A percentile compares a stretch with the other conserved stretches of the same genome.
phyloP scores from a whole-genome alignment of 345 rosid genomes.

The Aquilaria yunnanensis region DNA sequence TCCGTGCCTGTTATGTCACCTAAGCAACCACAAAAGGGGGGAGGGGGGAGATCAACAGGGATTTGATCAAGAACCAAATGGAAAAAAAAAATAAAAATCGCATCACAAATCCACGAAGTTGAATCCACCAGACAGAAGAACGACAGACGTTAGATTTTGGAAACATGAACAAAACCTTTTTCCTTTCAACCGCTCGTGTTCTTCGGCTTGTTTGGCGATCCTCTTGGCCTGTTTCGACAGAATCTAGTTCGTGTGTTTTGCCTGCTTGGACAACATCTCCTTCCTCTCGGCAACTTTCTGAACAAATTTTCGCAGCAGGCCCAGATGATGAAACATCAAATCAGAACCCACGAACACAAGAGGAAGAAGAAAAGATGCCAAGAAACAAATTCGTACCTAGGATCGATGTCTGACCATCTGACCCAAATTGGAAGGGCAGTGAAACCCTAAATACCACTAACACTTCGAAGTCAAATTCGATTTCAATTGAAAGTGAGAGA shows the following conservation, averaged over 20 bases:
- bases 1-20: slow-evolving; percentile 79
- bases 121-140: background rate
- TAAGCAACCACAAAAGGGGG: slow-evolving; percentile 22
- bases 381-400: slow-evolving; percentile 26
- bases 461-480: too few species aligned
- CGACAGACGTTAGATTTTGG: background rate
- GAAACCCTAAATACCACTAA: too few species aligned
- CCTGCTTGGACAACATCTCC: slow-evolving; percentile 76
- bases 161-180: slow-evolving; percentile 38
- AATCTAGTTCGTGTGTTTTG: slow-evolving; percentile 72
- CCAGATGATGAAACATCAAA: slow-evolving; percentile 13
- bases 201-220: slow-evolving; percentile 95
- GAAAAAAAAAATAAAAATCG: slow-evolving; percentile 1
- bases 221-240: slow-evolving; percentile 84
- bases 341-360: background rate
- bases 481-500: too few species aligned
- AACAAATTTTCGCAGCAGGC: slow-evolving; percentile 23
- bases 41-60: too few species aligned
- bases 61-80: background rate
- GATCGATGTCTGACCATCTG: slow-evolving; percentile 60
- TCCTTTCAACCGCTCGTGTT: slow-evolving; percentile 85
- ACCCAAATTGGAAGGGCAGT: too few species aligned
- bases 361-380: background rate
- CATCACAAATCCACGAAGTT: background rate
- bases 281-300: slow-evolving; percentile 70